Base-by-base conservation (phyloP, 2,329 filamentous ascomycete genomes). In the Penicillium janthinellum region DNA sequence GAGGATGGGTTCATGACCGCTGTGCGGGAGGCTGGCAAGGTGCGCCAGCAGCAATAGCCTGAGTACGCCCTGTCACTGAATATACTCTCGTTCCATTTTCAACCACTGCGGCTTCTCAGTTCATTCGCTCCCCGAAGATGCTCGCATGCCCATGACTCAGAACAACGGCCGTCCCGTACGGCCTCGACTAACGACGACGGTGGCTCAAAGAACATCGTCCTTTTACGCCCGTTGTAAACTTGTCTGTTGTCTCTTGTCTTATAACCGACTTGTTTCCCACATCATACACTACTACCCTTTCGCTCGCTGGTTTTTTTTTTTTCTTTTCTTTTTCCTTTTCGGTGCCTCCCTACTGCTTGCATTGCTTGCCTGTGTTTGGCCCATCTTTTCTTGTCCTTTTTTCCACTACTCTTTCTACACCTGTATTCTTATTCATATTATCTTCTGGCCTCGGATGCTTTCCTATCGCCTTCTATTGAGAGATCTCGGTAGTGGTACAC, bases 1-100 rank as follows among this genome's bases (percentile, higher is more conserved):
- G 77, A 78, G 55, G 76, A 79, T 58, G 73, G 72, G 22, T 79
- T 79, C 61, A 77, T 79, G 64, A 68, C 71, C 50, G 75, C 77
- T 53, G 75, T 79, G 31, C 69, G 76, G 25, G 75, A 79, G 58
- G 78, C 78, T 44, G 77, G 78, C 28, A 79, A 77, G 57, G 73
- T 78, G 28, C 72, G 71, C 53, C 61, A 66, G 20, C 37, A 64
- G 37, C 50, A 65, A 52, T 67, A 61, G 62, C 39, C 42, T 22
- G 28, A 44, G 22, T 28, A 11, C 6, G 22, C 48, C n/a, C 11
- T 28, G 37, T 17, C 45, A 38, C 39, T 37, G 38, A 35, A 31
- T 42, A 31, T 42, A 39, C n/a, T 42, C 34, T 56, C 49, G 14
- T 39, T 54, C 41, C n/a, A 31, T 52, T 28, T 14, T 55, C 39